These are phyloP conservation scores for Leccinum olivaceopallidum DNA, from an alignment of 768 basidiomycete species.

Conservation along the genomic window DNA sequence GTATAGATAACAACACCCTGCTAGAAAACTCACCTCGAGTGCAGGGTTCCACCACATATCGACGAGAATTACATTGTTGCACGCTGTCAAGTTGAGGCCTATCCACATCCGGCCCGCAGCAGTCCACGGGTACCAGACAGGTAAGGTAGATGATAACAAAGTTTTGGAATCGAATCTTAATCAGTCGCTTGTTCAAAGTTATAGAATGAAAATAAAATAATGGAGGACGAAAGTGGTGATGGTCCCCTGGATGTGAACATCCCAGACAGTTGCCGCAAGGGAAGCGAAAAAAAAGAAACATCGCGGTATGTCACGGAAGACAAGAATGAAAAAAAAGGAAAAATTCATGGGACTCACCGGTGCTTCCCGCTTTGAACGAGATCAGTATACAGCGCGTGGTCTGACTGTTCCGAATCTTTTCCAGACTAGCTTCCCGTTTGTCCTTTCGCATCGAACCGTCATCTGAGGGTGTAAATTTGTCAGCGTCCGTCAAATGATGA, in stretches of 20 bases:
- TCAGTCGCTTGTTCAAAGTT: constrained; percentile 13
- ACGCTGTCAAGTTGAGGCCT: constrained; percentile 90
- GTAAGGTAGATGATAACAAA: not conserved
- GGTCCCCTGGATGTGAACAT: not conserved
- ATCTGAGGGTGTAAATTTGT: constrained; percentile 48
- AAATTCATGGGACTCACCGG: constrained; percentile 50
- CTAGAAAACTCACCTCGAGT: constrained; percentile 55
- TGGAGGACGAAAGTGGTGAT: not conserved
- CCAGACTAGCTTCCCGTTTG: constrained; percentile 73
- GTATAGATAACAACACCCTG: not conserved
- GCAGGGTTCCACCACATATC: constrained; percentile 98
- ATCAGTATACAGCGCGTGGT: constrained; percentile 80
- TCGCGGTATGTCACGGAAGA: not conserved
- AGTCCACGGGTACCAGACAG: not conserved
- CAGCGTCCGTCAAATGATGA: constrained; percentile 3
- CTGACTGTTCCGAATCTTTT: constrained; percentile 64
- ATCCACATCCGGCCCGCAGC: constrained; percentile 3
- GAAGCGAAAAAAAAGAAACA: not conserved
- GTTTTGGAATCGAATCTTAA: constrained; percentile 6
- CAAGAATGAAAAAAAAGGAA: not conserved
- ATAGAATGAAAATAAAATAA: not conserved
- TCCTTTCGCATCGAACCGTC: constrained; percentile 84
- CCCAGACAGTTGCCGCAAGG: not conserved
- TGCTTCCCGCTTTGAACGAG: constrained; percentile 95
- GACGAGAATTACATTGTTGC: constrained; percentile 91